These are phyloP conservation scores for Tuctoria greenei DNA, from an alignment of 176 grass and related monocot genomes.

Conservation along the genomic window DNA sequence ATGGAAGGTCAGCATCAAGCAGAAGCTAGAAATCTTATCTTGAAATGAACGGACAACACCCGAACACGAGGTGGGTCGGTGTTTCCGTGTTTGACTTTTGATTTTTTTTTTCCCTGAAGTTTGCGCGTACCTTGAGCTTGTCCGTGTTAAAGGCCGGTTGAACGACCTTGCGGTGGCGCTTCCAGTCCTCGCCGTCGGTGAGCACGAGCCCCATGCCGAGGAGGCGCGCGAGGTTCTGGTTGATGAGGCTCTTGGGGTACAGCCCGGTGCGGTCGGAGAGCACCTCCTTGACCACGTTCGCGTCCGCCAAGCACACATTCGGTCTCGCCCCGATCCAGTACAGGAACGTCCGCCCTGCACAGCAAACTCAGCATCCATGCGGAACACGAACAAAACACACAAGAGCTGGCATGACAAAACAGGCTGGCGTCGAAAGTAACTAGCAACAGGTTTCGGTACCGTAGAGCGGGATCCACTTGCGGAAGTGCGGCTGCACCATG, in stretches of 20 bases:
- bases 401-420: too few relatives aligned
- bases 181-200: slow-evolving; percentile 53
- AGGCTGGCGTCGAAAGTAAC: neutral
- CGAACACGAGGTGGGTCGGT: neutral
- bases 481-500: slow-evolving; percentile 44
- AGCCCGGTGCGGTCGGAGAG: slow-evolving; percentile 49
- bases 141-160: slow-evolving; percentile 66
- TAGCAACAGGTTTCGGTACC: slow-evolving; percentile 11
- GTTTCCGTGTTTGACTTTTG: too few relatives aligned
- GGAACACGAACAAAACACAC: neutral
- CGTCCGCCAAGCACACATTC: slow-evolving; percentile 46
- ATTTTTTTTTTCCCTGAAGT: neutral
- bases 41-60: neutral
- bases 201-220: slow-evolving; percentile 49
- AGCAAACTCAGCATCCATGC: neutral
- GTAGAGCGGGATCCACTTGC: slow-evolving; percentile 49
- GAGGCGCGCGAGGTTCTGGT: slow-evolving; percentile 4
- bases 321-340: slow-evolving; percentile 55
- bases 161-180: slow-evolving; percentile 52
- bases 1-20: neutral
- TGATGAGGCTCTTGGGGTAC: slow-evolving; percentile 38
- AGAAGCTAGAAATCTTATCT: neutral
- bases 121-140: slow-evolving; percentile 52
- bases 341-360: slow-evolving; percentile 51
- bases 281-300: slow-evolving; percentile 48